These are phyloP conservation scores for Hypoxylon sp. DNA, from an alignment of 2,329 filamentous ascomycete genomes.

Conservation along the genomic window DNA sequence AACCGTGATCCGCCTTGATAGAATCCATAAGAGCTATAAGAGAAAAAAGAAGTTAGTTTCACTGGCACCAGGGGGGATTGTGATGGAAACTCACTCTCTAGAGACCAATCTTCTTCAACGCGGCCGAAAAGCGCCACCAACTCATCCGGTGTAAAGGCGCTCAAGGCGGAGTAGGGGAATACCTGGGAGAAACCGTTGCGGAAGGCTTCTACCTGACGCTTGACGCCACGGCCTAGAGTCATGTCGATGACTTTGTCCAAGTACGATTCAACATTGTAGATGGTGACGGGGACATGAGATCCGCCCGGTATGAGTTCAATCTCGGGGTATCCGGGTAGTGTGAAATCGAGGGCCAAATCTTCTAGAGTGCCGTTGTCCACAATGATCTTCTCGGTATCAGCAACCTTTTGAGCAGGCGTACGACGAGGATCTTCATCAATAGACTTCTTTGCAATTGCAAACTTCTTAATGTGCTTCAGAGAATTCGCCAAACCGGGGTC, in stretches of 20 bases:
- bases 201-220: conserved; percentile 91
- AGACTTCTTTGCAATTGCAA: conserved; percentile 84
- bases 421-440: conserved; percentile 80
- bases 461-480: conserved; percentile 88
- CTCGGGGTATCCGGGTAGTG: conserved; percentile 87
- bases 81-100: conserved; percentile 81
- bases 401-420: conserved; percentile 77
- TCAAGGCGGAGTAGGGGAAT: conserved; percentile 93
- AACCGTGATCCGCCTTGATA: conserved; percentile 98
- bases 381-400: conserved; percentile 76
- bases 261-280: conserved; percentile 92
- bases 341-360: conserved; percentile 93
- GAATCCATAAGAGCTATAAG: conserved; percentile 89
- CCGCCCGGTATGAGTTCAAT: conserved; percentile 88
- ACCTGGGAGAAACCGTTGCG: conserved; percentile 92
- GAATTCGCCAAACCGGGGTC: conserved; percentile 90
- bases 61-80: conserved; percentile 34
- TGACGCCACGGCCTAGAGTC: conserved; percentile 90
- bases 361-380: conserved; percentile 85
- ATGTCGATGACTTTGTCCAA: conserved; percentile 91
- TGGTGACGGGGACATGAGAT: conserved; percentile 80
- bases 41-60: conserved; percentile 41
- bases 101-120: conserved; percentile 95
- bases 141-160: conserved; percentile 94
- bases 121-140: conserved; percentile 94